phyloP scores from a whole-genome alignment of 83 land plant genomes.

The Picea mariana region DNA sequence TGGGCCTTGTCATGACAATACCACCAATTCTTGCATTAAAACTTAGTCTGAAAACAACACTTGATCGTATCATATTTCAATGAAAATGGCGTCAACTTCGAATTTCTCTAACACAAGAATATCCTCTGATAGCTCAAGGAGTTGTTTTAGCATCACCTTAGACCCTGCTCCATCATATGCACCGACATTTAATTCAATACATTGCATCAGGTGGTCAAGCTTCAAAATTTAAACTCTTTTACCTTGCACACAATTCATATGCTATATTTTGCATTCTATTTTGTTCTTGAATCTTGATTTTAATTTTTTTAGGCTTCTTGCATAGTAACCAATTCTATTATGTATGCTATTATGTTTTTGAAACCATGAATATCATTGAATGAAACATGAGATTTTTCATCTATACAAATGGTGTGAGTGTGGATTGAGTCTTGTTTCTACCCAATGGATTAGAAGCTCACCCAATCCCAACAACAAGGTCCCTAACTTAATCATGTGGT shows the following conservation, averaged over 20 bases:
- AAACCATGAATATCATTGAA: too few species aligned
- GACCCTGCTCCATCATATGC: slow-evolving; percentile 81
- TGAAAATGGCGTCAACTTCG: slow-evolving; percentile 89
- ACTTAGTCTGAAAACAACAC: slow-evolving; percentile 71
- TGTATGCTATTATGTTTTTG: too few species aligned
- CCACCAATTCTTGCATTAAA: slow-evolving; percentile 53
- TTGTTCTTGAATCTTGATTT: too few species aligned
- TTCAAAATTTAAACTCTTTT: slow-evolving; percentile 93
- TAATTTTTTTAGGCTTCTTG: too few species aligned
- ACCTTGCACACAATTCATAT: slow-evolving; percentile 81
- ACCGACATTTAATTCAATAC: slow-evolving; percentile 77
- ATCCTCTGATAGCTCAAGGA: slow-evolving; percentile 59
- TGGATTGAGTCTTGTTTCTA: too few species aligned
- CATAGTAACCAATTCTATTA: too few species aligned
- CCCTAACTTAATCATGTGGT: too few species aligned
- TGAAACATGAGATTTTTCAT: too few species aligned
- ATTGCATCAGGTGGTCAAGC: slow-evolving; percentile 95
- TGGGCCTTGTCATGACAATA: slow-evolving; percentile 39
- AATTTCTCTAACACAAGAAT: slow-evolving; percentile 74
- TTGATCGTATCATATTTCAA: slow-evolving; percentile 82
- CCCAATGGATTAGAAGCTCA: too few species aligned
- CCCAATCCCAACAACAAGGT: too few species aligned
- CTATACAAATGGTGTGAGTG: too few species aligned
- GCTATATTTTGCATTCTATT: not conserved
- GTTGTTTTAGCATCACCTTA: slow-evolving; percentile 67